These are phyloP conservation scores for Globisporangium solare DNA, from an alignment of 352 stramenopile genomes.

Conservation along the genomic window DNA sequence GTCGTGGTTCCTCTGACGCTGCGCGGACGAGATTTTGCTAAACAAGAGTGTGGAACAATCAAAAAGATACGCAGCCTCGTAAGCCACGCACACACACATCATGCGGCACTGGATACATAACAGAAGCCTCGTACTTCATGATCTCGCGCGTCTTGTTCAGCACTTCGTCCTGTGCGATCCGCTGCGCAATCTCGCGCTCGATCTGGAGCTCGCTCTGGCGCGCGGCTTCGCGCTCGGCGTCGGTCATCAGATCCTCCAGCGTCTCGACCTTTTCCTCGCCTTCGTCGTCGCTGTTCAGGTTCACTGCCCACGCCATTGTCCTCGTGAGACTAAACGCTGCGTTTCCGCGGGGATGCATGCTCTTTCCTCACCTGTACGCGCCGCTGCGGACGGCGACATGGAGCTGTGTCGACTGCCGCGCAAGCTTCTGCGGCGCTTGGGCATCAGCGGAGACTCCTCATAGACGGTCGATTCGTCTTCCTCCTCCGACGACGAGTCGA, in stretches of 20 bases:
- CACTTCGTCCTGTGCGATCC: conserved; percentile 46
- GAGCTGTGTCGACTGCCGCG: conserved; percentile 11
- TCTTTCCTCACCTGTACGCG: conserved; percentile 12
- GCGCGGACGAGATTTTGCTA: conserved; percentile 25
- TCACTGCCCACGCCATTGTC: conserved; percentile 11
- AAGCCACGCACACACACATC: neutral
- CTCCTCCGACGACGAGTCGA: conserved; percentile 33
- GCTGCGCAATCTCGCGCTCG: conserved; percentile 48
- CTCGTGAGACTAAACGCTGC: no score
- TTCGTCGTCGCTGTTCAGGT: conserved; percentile 19
- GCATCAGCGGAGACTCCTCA: conserved; percentile 17
- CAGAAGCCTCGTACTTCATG: conserved; percentile 28
- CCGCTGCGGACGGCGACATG: conserved; percentile 10
- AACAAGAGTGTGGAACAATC: neutral
- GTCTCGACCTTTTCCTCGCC: conserved; percentile 25
- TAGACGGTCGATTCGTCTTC: conserved; percentile 15
- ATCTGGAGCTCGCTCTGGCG: conserved; percentile 30
- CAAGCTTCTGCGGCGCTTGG: conserved; percentile 14
- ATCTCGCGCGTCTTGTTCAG: conserved; percentile 59
- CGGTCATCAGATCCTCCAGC: conserved; percentile 27
- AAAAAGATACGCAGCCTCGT: neutral
- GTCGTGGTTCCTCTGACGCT: conserved; percentile 20
- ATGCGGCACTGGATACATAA: neutral
- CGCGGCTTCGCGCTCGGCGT: conserved; percentile 32
- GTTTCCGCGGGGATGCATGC: no score